Evolutionary conservation across 164 flowering plant species (phyloP), one percentile per base, ranked within the genome.

Genomic region (Macadamia integrifolia): DNA sequence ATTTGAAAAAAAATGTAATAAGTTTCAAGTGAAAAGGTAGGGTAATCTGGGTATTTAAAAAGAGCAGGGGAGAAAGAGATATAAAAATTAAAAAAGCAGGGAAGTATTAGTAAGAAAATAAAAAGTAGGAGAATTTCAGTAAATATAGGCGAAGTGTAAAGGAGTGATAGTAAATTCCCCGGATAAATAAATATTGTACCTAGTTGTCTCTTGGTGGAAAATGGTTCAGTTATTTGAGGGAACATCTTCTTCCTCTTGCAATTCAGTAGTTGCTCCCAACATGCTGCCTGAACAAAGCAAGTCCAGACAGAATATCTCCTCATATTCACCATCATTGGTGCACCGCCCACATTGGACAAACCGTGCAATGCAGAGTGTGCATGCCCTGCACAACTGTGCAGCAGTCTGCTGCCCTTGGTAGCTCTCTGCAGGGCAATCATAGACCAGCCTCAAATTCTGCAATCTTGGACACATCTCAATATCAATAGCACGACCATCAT

Each of bases 391-490:
- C 17, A 30, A n/a, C 60, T 79, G 77, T 62, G 74, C 2, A n/a
- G 72, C 46, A 31, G 75, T 48, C 48, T 68, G 82, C 73, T 84
- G 81, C 31, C 75, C 78, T 72, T 76, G 83, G 79, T 97, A 90
- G 68, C 76, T 80, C 69, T 89, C 85, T n/a, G 78, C 71, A 0
- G 98, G 87, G 66, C 99, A 95, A 74, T 95, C 98, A 80, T 88
- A 95, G 6, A 95, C 88, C 58, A 88, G 74, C 82, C 88, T 85
- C 69, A 80, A 48, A 40, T 86, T 86, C 73, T 84, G 78, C 69
- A 98, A 95, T 72, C 78, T 83, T 0, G 97, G 96, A 68, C 98
- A 95, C 61, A 71, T 66, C 68, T 92, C 98, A 69, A 95, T 76
- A 68, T 95, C 99, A 55, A 92, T 80, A 6, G 83, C 79, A 9